A percentile compares a stretch with the other conserved stretches of the same genome.
These are phyloP conservation scores for Lecanicillium sp. DNA, from an alignment of 2,329 filamentous ascomycete genomes.

Conservation along the genomic window DNA sequence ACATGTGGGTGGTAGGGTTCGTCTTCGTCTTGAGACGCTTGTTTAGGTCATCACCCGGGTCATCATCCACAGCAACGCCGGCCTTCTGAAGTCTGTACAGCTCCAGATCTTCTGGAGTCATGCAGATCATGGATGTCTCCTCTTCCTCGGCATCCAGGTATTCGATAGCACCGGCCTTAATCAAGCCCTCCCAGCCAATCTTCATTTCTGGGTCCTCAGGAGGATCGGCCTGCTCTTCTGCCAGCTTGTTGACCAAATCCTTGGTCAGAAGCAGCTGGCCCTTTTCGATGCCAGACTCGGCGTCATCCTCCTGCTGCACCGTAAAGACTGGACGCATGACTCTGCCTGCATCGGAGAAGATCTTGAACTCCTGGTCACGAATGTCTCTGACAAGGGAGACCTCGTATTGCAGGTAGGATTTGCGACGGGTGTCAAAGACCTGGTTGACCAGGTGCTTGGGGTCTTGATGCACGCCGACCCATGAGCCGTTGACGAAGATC, in stretches of 20 bases:
- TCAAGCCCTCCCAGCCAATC: slow-evolving; percentile 84
- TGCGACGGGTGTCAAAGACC: slow-evolving; percentile 70
- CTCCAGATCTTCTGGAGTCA: slow-evolving; percentile 94
- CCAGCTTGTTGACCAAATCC: slow-evolving; percentile 65
- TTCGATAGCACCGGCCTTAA: slow-evolving; percentile 81
- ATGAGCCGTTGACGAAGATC: slow-evolving; percentile 95
- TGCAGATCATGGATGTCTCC: slow-evolving; percentile 97
- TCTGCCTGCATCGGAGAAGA: slow-evolving; percentile 93
- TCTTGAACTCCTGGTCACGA: slow-evolving; percentile 94
- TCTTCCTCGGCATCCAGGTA: slow-evolving; percentile 98
- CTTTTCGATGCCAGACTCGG: slow-evolving; percentile 50
- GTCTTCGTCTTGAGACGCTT: slow-evolving; percentile 82
- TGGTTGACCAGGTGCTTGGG: slow-evolving; percentile 77
- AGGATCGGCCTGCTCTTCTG: slow-evolving; percentile 67
- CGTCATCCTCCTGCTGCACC: slow-evolving; percentile 78
- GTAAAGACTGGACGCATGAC: slow-evolving; percentile 93
- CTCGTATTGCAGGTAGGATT: slow-evolving; percentile 80
- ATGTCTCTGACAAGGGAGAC: slow-evolving; percentile 95
- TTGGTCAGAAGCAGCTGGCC: slow-evolving; percentile 79
- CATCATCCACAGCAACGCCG: slow-evolving; percentile 57
- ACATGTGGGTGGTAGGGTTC: slow-evolving; percentile 82
- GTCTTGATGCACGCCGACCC: slow-evolving; percentile 93
- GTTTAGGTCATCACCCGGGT: slow-evolving; percentile 63
- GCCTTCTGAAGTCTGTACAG: slow-evolving; percentile 64
- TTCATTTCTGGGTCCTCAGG: slow-evolving; percentile 54